Conservation (phyloP, 2,329 filamentous ascomycete genomes). For the Calonectria pauciramosa region DNA sequence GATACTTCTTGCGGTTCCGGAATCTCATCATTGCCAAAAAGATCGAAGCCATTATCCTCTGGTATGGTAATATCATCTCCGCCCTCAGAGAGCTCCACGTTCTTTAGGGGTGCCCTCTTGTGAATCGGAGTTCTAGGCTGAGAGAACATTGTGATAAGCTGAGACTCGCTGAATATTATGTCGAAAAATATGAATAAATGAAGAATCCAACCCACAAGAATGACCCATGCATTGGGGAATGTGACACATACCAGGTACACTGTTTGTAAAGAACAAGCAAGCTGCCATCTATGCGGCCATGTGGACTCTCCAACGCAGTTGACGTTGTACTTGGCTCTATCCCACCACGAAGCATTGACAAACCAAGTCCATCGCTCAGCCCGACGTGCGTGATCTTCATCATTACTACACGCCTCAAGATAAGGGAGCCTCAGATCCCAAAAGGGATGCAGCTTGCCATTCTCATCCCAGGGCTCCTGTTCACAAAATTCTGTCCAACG, state of each 20-base stretch:
- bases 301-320: background rate
- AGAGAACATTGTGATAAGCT: background rate
- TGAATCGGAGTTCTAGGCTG: background rate
- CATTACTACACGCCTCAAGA: background rate
- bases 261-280: conserved; percentile 1
- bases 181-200: conserved; percentile 8
- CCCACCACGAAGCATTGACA: conserved; percentile 2
- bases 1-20: background rate
- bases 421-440: background rate
- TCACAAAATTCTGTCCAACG: conserved; percentile 11
- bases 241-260: background rate
- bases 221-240: background rate
- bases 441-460: background rate
- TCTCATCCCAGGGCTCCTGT: conserved; percentile 12
- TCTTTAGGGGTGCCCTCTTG: background rate
- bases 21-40: background rate
- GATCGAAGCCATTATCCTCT: background rate
- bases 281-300: conserved; percentile 14
- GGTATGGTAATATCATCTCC: background rate
- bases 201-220: background rate
- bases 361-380: conserved; percentile 2
- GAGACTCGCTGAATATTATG: background rate
- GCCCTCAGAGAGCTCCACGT: too few relatives aligned
- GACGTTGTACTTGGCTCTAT: background rate
- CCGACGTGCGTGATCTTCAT: background rate